These are phyloP conservation scores for Apiospora arundinis DNA, from an alignment of 2,329 filamentous ascomycete species.

Conservation along the genomic window DNA sequence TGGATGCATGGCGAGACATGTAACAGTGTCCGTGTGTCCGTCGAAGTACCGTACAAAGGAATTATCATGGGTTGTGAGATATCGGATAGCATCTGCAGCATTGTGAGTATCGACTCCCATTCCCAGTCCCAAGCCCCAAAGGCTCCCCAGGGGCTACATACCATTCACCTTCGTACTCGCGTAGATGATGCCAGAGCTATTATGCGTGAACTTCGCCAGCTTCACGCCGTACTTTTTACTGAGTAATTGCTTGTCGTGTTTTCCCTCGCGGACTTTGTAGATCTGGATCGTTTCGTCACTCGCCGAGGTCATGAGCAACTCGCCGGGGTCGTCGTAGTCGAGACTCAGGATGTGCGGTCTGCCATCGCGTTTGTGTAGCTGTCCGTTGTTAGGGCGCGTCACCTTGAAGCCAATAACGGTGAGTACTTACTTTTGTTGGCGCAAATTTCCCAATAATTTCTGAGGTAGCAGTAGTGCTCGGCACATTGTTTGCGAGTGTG, in stretches of 20 bases:
- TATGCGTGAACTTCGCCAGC: conserved; percentile 92
- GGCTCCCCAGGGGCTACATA: conserved; percentile 44
- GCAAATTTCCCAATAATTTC: conserved; percentile 81
- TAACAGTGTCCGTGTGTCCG: conserved; percentile 86
- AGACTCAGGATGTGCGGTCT: conserved; percentile 80
- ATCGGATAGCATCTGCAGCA: conserved; percentile 75
- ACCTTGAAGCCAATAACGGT: background rate
- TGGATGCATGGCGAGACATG: conserved; percentile 82
- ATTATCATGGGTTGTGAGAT: conserved; percentile 92
- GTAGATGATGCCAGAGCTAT: conserved; percentile 89
- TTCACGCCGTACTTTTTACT: conserved; percentile 98
- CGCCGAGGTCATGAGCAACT: conserved; percentile 87
- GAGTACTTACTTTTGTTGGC: conserved; percentile 72
- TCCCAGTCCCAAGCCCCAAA: background rate
- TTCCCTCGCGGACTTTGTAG: conserved; percentile 91
- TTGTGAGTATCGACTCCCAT: background rate
- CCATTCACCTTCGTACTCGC: conserved; percentile 94
- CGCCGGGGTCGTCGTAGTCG: conserved; percentile 95
- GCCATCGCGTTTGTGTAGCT: conserved; percentile 68
- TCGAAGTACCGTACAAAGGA: conserved; percentile 96
- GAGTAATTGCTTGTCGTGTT: conserved; percentile 85
- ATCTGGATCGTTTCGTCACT: conserved; percentile 96
- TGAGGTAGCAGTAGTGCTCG: conserved; percentile 69
- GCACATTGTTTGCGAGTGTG: conserved; percentile 48
- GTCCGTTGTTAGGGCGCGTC: conserved; percentile 23